A percentile compares a stretch with the other conserved stretches of the same genome.
Evolutionary conservation across 495 filamentous ascomycete genomes (phyloP).

Genomic region (Venustampulla echinocandica): DNA sequence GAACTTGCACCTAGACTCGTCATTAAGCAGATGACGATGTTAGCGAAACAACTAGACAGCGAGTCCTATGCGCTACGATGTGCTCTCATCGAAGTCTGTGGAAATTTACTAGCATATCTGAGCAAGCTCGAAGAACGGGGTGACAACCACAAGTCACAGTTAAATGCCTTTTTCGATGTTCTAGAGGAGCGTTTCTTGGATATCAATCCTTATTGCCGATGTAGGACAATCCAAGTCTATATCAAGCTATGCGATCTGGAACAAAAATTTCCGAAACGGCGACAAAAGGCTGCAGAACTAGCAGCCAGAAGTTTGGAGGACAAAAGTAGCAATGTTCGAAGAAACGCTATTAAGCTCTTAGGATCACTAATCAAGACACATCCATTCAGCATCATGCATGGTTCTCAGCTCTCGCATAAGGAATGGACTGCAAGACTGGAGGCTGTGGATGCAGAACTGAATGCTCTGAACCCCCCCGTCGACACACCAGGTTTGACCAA

Average conservation of each 20-base stretch:
- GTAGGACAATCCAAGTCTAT: conserved; percentile 86
- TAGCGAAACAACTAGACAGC: conserved; percentile 90
- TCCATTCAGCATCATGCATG: conserved; percentile 87
- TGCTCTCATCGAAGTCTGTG: conserved; percentile 94
- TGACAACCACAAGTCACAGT: conserved; percentile 86
- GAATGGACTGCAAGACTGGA: conserved; percentile 79
- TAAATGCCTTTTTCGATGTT: conserved; percentile 94
- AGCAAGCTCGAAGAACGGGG: conserved; percentile 83
- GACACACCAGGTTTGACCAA: conserved; percentile 65
- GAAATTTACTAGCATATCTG: conserved; percentile 87
- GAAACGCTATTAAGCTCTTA: conserved; percentile 90
- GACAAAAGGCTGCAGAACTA: conserved; percentile 77
- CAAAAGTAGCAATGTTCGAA: conserved; percentile 93
- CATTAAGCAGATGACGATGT: conserved; percentile 91
- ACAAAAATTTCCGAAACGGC: conserved; percentile 86
- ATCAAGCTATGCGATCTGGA: conserved; percentile 85
- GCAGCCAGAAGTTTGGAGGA: conserved; percentile 86
- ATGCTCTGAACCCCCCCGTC: conserved; percentile 68
- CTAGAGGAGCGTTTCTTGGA: conserved; percentile 94
- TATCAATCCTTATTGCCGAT: conserved; percentile 93
- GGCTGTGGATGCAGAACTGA: conserved; percentile 70
- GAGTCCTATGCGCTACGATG: conserved; percentile 93
- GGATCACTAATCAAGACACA: conserved; percentile 83
- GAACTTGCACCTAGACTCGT: conserved; percentile 85
- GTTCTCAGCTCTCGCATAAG: conserved; percentile 69